Evolutionary conservation across 805 yeast species (phyloP).

Genomic region (Ogataea paraovalis): DNA sequence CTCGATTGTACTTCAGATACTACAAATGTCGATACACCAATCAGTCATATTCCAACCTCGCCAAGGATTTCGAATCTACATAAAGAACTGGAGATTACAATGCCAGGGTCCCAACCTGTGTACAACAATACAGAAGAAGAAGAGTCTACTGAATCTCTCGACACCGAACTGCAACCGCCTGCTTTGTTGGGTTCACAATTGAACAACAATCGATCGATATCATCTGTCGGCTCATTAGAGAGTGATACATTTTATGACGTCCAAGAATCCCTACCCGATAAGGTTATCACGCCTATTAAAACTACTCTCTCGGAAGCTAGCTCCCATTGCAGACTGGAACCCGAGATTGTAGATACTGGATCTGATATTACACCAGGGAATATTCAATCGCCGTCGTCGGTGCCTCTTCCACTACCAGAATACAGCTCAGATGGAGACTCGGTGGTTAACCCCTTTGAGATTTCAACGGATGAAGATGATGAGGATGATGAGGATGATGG

Average conservation of each 20-base stretch:
- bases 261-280: background rate
- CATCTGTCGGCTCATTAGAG: background rate
- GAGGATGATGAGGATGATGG: background rate
- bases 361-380: background rate
- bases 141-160: background rate
- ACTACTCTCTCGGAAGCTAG: background rate
- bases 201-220: background rate
- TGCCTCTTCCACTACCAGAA: background rate
- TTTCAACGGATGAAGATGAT: background rate
- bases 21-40: no score
- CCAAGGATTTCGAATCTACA: background rate
- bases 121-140: background rate
- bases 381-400: background rate
- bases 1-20: no score
- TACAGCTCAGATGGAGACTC: background rate
- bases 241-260: slow-evolving; percentile 10
- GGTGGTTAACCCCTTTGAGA: background rate
- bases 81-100: background rate
- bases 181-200: background rate
- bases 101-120: no score
- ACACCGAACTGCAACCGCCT: background rate
- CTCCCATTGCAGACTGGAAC: background rate
- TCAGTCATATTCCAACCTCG: background rate
- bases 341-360: background rate
- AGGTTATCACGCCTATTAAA: background rate